A percentile compares a stretch with the other conserved stretches of the same genome.
phyloP scores from a whole-genome alignment of 2,329 filamentous ascomycete genomes.

The Colletotrichum chlorophyti region DNA sequence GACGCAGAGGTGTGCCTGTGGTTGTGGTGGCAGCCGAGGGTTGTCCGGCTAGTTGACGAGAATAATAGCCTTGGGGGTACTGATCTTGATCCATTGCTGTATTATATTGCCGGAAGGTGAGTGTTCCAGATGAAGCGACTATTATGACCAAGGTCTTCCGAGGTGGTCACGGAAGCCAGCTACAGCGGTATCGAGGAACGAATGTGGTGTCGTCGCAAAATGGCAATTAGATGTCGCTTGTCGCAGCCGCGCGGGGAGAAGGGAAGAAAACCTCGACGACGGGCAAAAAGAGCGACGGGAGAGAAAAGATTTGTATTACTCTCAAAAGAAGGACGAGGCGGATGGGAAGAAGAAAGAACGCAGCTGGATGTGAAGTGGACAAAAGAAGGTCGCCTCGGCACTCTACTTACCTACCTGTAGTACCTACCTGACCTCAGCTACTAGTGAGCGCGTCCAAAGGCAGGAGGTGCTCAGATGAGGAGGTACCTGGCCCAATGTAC shows the following conservation, averaged over 20 bases:
- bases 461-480: no score
- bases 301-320: constrained; percentile 16
- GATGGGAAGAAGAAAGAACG: not conserved
- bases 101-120: no score
- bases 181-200: no score
- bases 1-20: constrained; percentile 46
- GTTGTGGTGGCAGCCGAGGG: constrained; percentile 46
- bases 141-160: not conserved
- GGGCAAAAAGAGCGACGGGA: not conserved
- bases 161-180: no score
- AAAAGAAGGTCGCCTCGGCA: constrained; percentile 2
- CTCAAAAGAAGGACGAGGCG: not conserved
- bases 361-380: not conserved
- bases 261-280: not conserved
- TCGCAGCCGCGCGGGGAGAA: not conserved
- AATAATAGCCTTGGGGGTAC: constrained; percentile 34
- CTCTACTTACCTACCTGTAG: not conserved
- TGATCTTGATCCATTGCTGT: constrained; percentile 38
- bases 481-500: no score
- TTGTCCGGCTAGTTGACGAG: constrained; percentile 36
- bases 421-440: not conserved
- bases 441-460: no score
- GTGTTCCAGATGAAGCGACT: not conserved
- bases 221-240: not conserved
- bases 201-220: constrained; percentile 3